Evolutionary conservation across 2,329 filamentous ascomycete genomes (phyloP).

Genomic region (Colletotrichum tropicale): DNA sequence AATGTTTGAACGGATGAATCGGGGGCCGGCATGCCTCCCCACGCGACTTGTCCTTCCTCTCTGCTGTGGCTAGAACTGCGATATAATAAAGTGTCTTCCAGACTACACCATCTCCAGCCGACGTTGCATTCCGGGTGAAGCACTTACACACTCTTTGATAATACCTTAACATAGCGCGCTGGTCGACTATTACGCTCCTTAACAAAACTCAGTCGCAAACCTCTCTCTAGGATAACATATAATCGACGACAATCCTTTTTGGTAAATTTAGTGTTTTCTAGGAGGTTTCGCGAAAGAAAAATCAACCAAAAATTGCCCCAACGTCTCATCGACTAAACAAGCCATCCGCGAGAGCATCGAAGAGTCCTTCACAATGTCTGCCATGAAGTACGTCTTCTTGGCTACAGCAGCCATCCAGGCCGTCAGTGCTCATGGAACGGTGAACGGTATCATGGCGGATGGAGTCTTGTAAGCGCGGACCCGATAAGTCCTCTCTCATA

Average conservation of each 20-base stretch:
- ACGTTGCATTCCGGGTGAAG: neutral
- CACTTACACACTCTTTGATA: neutral
- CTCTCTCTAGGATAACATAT: neutral
- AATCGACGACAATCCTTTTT: neutral
- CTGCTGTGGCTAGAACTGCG: neutral
- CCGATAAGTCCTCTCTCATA: neutral
- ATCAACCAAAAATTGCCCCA: neutral
- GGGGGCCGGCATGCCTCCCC: neutral
- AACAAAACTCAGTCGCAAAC: neutral
- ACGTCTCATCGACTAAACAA: neutral
- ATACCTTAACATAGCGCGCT: neutral
- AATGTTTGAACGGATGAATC: slow-evolving; percentile 11
- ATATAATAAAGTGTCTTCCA: neutral
- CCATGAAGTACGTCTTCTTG: slow-evolving; percentile 2
- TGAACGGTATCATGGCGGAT: slow-evolving; percentile 12
- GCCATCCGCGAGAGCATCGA: neutral
- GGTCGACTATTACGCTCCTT: slow-evolving; percentile 10
- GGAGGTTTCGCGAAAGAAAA: neutral
- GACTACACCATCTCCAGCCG: neutral
- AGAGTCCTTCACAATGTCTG: neutral
- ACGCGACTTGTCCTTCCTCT: neutral
- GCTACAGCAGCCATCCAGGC: neutral
- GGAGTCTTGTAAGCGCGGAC: slow-evolving; percentile 10
- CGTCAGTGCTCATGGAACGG: slow-evolving; percentile 8
- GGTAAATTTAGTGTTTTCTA: neutral